Evolutionary conservation across 2,329 filamentous ascomycete genomes (phyloP).

Genomic region (Westerdykella sp.): DNA sequence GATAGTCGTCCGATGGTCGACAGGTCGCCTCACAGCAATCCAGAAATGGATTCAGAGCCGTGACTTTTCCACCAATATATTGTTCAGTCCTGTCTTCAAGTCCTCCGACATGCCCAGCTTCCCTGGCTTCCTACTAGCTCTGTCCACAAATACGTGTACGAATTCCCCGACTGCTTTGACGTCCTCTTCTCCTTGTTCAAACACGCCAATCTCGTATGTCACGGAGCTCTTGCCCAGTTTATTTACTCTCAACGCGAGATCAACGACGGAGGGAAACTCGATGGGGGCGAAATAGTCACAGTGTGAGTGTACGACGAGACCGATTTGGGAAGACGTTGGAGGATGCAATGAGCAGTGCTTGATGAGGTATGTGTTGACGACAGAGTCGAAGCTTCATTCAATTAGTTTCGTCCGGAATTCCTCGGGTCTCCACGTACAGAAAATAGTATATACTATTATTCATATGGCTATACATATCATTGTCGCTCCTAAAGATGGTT

Average conservation of each 20-base stretch:
- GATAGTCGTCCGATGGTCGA: no score
- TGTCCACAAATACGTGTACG: constrained; percentile 82
- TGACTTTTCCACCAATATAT: constrained; percentile 15
- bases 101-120: constrained; percentile 56
- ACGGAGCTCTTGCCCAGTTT: constrained; percentile 83
- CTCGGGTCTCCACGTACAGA: constrained; percentile 46
- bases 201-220: constrained; percentile 83
- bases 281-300: constrained; percentile 80
- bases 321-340: constrained; percentile 63
- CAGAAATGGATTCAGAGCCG: constrained; percentile 17
- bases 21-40: no score
- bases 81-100: constrained; percentile 45
- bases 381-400: constrained; percentile 63
- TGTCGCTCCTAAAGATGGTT: constrained; percentile 62
- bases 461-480: constrained; percentile 92
- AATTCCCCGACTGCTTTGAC: constrained; percentile 83
- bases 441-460: constrained; percentile 87
- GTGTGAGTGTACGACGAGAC: constrained; percentile 77
- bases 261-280: constrained; percentile 73
- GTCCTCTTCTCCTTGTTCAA: constrained; percentile 63
- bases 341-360: constrained; percentile 69
- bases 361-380: constrained; percentile 85
- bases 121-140: constrained; percentile 62
- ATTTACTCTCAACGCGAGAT: constrained; percentile 74
- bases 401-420: constrained; percentile 33